Evolutionary conservation across 805 yeast genomes (phyloP), one percentile per base, ranked within the genome.

Genomic region (Zygoascus bituminiphila): DNA sequence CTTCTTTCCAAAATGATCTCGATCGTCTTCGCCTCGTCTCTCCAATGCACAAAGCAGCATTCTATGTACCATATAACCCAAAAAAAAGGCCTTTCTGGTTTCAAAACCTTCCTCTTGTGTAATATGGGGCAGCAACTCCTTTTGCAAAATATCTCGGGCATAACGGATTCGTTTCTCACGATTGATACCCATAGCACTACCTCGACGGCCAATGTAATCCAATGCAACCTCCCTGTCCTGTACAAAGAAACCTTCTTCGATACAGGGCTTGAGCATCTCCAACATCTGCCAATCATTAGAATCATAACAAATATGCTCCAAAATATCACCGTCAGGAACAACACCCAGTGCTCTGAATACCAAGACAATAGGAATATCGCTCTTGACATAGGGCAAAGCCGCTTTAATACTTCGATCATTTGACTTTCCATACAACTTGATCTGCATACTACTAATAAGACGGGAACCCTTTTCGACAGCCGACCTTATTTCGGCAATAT

Each of bases 281-380:
- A 93, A 77, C 98, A 93, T 93, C 70, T 93, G 98, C 97, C 98
- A 91, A 72, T 93, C 99, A 57, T 83, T 85, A 52, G 88, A 88
- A 68, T 93, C 99, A 68, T 91, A 93, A 72, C 98, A 93, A 51
- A 93, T 93, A 68, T 93, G 98, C 69, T 93, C 97, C 62, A 93
- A 74, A 62, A 93, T 93, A 71, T 93, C 99, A 66, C 99, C 98
- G 72, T 93, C 99, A 37, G 98, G 98, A 20, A 93, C 96, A 44
- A 93, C 93, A 57, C 99, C 99, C 51, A 93, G 75, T 9, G 99
- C 99, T 73, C 99, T 79, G 70, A 93, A 93, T 20, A 93, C 96
- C 64, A 93, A 84, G 23, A 93, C 96, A 59, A 93, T 89, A 42
- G 99, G 99, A 51, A 93, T 84, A 66, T 93, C 99, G 58, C 89